Evolutionary conservation across 176 grass and related monocot species (phyloP), one percentile per base, ranked within the genome.

Genomic region (Dactylis glomerata): DNA sequence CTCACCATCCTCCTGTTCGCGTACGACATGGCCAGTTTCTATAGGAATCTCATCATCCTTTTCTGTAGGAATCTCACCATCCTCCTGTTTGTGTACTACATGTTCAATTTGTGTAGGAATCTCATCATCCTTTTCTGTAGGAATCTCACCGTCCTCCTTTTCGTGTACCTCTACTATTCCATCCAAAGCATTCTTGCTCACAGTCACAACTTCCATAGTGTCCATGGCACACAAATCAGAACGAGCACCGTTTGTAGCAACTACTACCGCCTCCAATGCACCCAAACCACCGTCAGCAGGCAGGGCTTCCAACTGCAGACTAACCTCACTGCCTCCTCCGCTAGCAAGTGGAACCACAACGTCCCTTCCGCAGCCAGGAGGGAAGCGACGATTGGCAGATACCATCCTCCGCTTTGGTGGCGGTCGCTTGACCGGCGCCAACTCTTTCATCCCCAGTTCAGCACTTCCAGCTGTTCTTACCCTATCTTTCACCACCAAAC

Each of bases 1-100:
- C 54, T 78, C 85, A 69, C 44, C 71, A 9, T 80, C 73, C 54
- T 85, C 82, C 65, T 59, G 15, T 37, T 47, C 81, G n/a, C n/a
- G n/a, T n/a, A n/a, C n/a, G 23, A 55, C 45, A 68, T 1, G 74
- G 28, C 44, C 6, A 41, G 20, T 15, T 34, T 72, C 6, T 6
- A 24, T 30, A 73, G 55, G 3, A 49, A 62, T 26, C 63, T 77
- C 85, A 61, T 26, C 77, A 9, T 80, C 17, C 17, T 19, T 10
- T 34, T 71, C 6, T 6, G 32, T 28, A 72, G 55, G 1, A 49
- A 63, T 26, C 54, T 78, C 85, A 62, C 54, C 77, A 9, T 80
- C 73, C 56, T 86, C 82, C 67, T 62, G 16, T 40, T 47, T 75
- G 5, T 87, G 7, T 23, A 23, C 50, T n/a, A 55, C 45, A 68